Evolutionary conservation across 2,329 filamentous ascomycete species (phyloP), one percentile per base, ranked within the genome.

Genomic region (Pseudocercospora vitis): DNA sequence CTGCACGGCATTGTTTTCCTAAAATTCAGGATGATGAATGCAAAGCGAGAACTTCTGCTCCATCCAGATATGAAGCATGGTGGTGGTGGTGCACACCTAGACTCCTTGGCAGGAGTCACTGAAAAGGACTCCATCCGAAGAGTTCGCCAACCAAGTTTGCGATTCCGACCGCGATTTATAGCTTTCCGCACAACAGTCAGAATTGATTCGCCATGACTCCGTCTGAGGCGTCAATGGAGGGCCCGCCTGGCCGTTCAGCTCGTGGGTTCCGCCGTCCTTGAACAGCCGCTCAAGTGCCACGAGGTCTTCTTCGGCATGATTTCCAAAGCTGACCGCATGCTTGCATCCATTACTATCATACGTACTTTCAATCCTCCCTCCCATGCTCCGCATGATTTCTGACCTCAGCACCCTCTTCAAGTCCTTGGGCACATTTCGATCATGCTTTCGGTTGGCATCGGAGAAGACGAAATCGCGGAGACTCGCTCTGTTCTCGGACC

Each of bases 381-480:
- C 48, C 29, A 61, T 50, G 23, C 49, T 46, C 23, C 52, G 28
- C 14, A 53, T 29, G 4, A 55, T 54, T 2, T 47, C 35, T 16
- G 51, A 51, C 28, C 59, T 53, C 47, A 44, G n/a, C 6, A 59
- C n/a, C 46, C 29, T 49, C 47, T 53, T 56, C 40, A 61, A 40
- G 40, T 58, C 57, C 44, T 52, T 52, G 3, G 45, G 35, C 21
- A 44, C 39, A 45, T 58, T 55, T 4, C 47, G 35, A 44, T 60
- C 58, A 37, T 58, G 58, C 24, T 42, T 26, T 8, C 28, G 37
- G 33, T 60, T 60, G 18, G 40, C 58, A 33, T 59, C 56, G 24
- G 42, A 56, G 42, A 62, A 61, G 33, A 40, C 52, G 16, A 62
- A 56, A 4, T 53, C 18, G 28, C 40, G 49, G 42, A 63, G 51